These are phyloP conservation scores for Corchorus capsularis DNA, from an alignment of 345 rosid genomes.

Conservation along the genomic window DNA sequence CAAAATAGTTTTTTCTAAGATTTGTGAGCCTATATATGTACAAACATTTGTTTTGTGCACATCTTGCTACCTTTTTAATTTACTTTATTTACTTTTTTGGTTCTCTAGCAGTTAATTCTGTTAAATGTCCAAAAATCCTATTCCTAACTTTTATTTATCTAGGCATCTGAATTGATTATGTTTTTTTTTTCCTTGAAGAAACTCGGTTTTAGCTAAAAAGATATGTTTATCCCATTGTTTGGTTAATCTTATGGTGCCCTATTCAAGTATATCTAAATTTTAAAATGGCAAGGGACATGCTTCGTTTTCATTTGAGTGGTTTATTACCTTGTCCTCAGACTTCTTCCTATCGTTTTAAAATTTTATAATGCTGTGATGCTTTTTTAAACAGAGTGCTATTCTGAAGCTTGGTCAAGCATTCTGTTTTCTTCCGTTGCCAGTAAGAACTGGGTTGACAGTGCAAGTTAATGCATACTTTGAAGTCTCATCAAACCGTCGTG, in stretches of 20 bases:
- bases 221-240: neutral
- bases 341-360: constrained; percentile 16
- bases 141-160: neutral
- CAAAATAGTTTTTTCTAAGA: neutral
- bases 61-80: neutral
- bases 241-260: neutral
- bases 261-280: neutral
- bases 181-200: neutral
- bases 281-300: constrained; percentile 1
- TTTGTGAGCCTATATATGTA: neutral
- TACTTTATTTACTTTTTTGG: neutral
- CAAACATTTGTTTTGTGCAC: neutral
- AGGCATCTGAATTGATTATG: neutral
- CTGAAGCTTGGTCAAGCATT: constrained; percentile 86
- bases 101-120: neutral
- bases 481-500: constrained; percentile 95
- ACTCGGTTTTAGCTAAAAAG: neutral
- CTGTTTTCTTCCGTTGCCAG: constrained; percentile 95
- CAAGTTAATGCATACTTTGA: constrained; percentile 96
- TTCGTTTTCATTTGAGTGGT: constrained; percentile 6
- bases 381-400: constrained; percentile 54
- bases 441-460: constrained; percentile 82
- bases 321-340: neutral
- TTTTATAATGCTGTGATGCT: constrained; percentile 27
- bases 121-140: neutral